Conservation (phyloP, 805 yeast species). For the Lachancea meyersii region DNA sequence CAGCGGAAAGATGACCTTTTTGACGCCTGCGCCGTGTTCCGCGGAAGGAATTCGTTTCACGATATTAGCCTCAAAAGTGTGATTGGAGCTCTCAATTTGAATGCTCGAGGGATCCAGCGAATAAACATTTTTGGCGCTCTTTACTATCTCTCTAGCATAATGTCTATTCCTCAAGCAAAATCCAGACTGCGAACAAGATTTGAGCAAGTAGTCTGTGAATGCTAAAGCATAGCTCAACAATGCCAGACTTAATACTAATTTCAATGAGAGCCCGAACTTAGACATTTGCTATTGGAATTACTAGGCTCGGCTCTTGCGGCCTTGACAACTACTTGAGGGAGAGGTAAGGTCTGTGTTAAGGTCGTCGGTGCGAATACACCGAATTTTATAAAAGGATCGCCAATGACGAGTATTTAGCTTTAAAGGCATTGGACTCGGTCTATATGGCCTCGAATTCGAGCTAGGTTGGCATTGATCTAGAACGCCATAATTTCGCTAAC, state of each 20-base stretch:
- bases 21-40: conserved; percentile 7
- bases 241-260: not conserved
- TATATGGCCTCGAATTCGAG: no score
- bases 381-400: no score
- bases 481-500: no score
- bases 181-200: conserved; percentile 72
- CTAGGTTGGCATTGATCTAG: no score
- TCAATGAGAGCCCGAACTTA: not conserved
- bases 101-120: conserved; percentile 37
- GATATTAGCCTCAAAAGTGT: conserved; percentile 41
- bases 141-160: conserved; percentile 43
- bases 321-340: no score
- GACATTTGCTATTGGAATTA: no score
- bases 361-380: no score
- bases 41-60: conserved; percentile 36
- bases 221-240: conserved; percentile 21
- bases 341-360: no score
- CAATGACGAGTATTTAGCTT: no score
- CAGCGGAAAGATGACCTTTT: conserved; percentile 43
- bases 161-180: conserved; percentile 77
- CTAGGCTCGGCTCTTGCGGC: no score
- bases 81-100: conserved; percentile 21
- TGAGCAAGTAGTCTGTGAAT: conserved; percentile 64
- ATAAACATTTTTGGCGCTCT: conserved; percentile 35
- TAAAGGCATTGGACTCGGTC: no score